A percentile compares a stretch with the other conserved stretches of the same genome.
Evolutionary conservation across 345 rosid genomes (phyloP).

Genomic region (Dipteronia sinensis): DNA sequence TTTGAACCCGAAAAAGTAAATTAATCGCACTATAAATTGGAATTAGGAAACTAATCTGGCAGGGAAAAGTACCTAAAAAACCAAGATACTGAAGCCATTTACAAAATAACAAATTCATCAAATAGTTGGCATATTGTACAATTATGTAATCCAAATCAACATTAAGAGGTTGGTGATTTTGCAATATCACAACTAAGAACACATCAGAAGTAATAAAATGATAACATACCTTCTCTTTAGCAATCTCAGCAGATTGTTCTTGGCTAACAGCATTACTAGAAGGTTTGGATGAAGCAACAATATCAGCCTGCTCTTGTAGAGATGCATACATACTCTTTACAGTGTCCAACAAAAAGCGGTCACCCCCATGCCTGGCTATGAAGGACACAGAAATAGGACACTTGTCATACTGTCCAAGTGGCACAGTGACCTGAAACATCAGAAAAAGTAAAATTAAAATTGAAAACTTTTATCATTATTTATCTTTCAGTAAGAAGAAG

Average conservation of each 20-base stretch:
- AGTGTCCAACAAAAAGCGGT: constrained; percentile 83
- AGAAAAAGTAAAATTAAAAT: constrained; percentile 7
- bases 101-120: neutral
- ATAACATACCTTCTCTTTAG: constrained; percentile 80
- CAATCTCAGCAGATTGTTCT: constrained; percentile 72
- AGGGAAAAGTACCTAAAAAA: neutral
- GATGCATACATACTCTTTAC: constrained; percentile 64
- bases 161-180: neutral
- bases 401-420: constrained; percentile 68
- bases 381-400: constrained; percentile 83
- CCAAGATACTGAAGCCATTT: neutral
- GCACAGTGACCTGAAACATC: constrained; percentile 67
- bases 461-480: neutral
- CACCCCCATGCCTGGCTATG: constrained; percentile 81
- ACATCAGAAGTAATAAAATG: constrained; percentile 10
- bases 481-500: neutral
- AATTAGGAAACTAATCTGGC: neutral
- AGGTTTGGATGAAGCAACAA: constrained; percentile 51
- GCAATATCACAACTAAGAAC: constrained; percentile 11
- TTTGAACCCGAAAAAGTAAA: neutral
- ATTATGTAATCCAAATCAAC: constrained; percentile 10
- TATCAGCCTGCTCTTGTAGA: constrained; percentile 67
- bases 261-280: constrained; percentile 38
- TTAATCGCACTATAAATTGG: too few relatives aligned
- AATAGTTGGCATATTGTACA: neutral